phyloP scores from a whole-genome alignment of 805 yeast species.

The Grigorovia yakushimaensis region DNA sequence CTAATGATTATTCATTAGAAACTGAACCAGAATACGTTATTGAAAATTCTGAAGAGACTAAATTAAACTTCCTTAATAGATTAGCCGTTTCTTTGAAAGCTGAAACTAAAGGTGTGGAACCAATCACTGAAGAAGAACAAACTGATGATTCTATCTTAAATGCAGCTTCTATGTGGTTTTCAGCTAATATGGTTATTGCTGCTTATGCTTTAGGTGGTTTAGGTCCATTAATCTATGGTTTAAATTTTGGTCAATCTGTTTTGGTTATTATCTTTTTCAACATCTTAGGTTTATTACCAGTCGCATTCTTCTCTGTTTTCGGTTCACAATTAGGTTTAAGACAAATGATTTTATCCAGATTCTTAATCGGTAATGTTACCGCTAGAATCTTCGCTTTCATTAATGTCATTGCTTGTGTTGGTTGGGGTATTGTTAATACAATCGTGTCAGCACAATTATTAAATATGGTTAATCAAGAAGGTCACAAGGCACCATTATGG shows the following conservation, averaged over 20 bases:
- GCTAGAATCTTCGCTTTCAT: slow-evolving; percentile 69
- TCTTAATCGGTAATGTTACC: slow-evolving; percentile 62
- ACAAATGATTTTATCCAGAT: slow-evolving; percentile 75
- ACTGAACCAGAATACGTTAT: slow-evolving; percentile 5
- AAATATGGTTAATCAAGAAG: slow-evolving; percentile 4
- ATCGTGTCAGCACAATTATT: slow-evolving; percentile 35
- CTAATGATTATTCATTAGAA: slow-evolving; percentile 14
- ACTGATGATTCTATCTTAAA: slow-evolving; percentile 52
- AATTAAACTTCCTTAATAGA: slow-evolving; percentile 14
- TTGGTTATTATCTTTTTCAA: slow-evolving; percentile 64
- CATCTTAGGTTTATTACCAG: slow-evolving; percentile 62
- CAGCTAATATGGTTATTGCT: slow-evolving; percentile 81
- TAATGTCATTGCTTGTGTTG: slow-evolving; percentile 77
- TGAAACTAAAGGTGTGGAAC: slow-evolving; percentile 71
- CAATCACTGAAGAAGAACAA: slow-evolving; percentile 71
- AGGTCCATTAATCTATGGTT: slow-evolving; percentile 50
- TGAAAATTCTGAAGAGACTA: slow-evolving; percentile 11
- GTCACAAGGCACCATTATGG: slow-evolving; percentile 3
- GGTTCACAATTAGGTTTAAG: slow-evolving; percentile 83
- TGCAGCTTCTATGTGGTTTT: slow-evolving; percentile 83
- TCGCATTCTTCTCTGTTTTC: slow-evolving; percentile 70
- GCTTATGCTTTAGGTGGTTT: slow-evolving; percentile 69
- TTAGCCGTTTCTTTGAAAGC: slow-evolving; percentile 28
- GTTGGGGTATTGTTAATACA: slow-evolving; percentile 90
- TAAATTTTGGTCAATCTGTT: slow-evolving; percentile 66